Evolutionary conservation across 345 rosid genomes (phyloP), one percentile per base, ranked within the genome.

Genomic region (Atalantia buxifolia): DNA sequence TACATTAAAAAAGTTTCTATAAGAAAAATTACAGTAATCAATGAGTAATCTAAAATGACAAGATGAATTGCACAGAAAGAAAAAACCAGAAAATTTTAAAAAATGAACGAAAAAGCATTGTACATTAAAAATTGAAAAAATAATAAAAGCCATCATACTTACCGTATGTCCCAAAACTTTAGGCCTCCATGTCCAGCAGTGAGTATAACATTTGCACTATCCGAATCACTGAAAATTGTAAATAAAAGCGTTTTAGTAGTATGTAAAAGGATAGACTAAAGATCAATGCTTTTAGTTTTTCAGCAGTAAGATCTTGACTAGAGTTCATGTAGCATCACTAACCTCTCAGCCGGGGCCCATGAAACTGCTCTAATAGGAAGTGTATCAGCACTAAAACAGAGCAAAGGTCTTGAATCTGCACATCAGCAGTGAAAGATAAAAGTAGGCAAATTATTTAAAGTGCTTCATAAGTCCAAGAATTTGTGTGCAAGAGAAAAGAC

Each of bases 141-240:
- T 25, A 66, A 55, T 35, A 63, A 30, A 76, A 79, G 38, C 30
- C 36, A 73, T 59, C n/a, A 73, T 59, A 71, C 68, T 73, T 83
- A 96, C 98, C 94, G 93, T 76, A 92, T 75, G 84, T 96, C 99
- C 99, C 97, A 92, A 84, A 96, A 94, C 86, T 96, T 96, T 27
- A 91, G 81, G 73, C 92, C 94, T 81, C 88, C 91, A 83, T 91
- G 95, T 76, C 98, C 99, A 74, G 95, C 97, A 56, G 92, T 96
- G 56, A 88, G 83, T 82, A 96, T 79, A 40, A 94, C 78, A 86
- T 90, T 92, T 84, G 77, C 82, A 77, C 87, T 85, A 82, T 86
- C 97, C 61, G 74, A 77, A 82, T 85, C 94, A 82, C 98, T 96
- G 88, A 68, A 86, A 81, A 75, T 57, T 68, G 68, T 30, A 69